Conservation (phyloP, 169 alveolate species). For the Blepharisma undulans region DNA sequence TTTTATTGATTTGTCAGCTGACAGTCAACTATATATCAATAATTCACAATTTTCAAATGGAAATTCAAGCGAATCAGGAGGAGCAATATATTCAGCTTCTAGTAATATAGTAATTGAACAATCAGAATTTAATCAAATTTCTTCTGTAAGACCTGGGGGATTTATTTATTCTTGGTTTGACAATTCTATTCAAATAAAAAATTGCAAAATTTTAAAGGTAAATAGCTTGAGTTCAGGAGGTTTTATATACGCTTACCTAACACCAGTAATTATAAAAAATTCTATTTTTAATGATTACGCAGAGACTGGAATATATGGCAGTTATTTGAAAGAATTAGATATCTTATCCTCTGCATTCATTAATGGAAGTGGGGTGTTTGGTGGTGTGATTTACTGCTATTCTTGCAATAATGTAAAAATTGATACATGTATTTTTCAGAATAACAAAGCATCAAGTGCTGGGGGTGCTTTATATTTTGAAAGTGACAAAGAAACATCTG, state of each 20-base stretch:
- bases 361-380: not conserved
- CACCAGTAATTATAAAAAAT: not conserved
- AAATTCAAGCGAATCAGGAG: not conserved
- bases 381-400: not conserved
- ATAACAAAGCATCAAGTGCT: not conserved
- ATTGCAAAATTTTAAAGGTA: not conserved
- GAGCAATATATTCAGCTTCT: not conserved
- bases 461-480: conserved; percentile 1
- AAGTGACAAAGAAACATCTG: not conserved
- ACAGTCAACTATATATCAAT: not conserved
- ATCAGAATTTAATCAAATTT: not conserved
- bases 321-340: not conserved
- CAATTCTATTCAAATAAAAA: not conserved
- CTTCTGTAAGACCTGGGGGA: not conserved
- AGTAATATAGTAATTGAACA: not conserved
- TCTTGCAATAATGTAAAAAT: not conserved
- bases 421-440: not conserved
- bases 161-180: not conserved
- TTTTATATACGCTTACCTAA: not conserved
- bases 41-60: not conserved
- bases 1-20: not conserved
- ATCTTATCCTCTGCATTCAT: not conserved
- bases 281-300: not conserved
- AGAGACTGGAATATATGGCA: not conserved
- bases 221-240: not conserved